Conservation (phyloP, 2,329 filamentous ascomycete genomes). For the Nemania sp. region DNA sequence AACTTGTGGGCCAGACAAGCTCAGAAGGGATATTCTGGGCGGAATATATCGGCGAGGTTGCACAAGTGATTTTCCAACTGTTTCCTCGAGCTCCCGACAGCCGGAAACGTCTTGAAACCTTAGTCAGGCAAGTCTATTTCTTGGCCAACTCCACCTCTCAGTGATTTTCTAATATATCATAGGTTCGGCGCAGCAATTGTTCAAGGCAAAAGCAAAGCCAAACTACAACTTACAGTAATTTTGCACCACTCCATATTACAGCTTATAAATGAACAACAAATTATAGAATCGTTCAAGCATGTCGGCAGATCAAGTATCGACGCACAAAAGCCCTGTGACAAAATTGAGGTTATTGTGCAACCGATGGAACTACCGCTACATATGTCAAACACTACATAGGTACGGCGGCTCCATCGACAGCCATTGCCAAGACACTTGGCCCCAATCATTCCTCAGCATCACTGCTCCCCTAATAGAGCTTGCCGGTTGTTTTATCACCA, state of each 20-base stretch:
- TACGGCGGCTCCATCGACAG: background rate
- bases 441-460: background rate
- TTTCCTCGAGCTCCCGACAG: slow-evolving; percentile 47
- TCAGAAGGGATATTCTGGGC: slow-evolving; percentile 54
- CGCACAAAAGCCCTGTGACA: slow-evolving; percentile 24
- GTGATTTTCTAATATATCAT: slow-evolving; percentile 21
- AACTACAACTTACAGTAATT: slow-evolving; percentile 33
- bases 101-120: slow-evolving; percentile 40
- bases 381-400: slow-evolving; percentile 4
- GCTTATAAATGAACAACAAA: slow-evolving; percentile 28
- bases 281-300: slow-evolving; percentile 33
- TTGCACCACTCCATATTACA: slow-evolving; percentile 28
- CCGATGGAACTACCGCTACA: slow-evolving; percentile 16
- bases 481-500: background rate
- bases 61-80: slow-evolving; percentile 47
- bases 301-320: slow-evolving; percentile 33
- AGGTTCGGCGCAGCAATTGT: slow-evolving; percentile 31
- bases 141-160: background rate
- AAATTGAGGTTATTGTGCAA: slow-evolving; percentile 31
- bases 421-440: background rate
- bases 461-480: background rate
- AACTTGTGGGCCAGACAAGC: slow-evolving; percentile 45
- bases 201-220: slow-evolving; percentile 35
- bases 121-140: slow-evolving; percentile 46
- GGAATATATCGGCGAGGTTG: slow-evolving; percentile 55